These are phyloP conservation scores for Geotrichum macrosporum DNA, from an alignment of 1,139 yeast species.

Conservation along the genomic window DNA sequence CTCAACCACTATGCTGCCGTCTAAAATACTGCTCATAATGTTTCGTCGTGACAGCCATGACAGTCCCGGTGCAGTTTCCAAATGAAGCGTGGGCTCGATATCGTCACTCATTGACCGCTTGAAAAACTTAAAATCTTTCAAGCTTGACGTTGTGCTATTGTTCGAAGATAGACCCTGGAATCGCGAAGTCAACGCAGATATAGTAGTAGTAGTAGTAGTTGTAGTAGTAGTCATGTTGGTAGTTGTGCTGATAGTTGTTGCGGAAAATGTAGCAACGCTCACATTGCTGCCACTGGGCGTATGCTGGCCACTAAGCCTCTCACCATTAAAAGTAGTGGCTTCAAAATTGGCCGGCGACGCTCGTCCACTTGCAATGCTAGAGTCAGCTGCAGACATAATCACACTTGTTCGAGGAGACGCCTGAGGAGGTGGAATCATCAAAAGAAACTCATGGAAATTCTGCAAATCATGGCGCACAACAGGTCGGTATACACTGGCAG, in stretches of 20 bases:
- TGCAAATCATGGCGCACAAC: constrained; percentile 26
- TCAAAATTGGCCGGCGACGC: constrained; percentile 27
- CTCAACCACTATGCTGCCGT: constrained; percentile 77
- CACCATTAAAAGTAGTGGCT: constrained; percentile 21
- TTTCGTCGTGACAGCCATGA: constrained; percentile 57
- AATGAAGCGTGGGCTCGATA: constrained; percentile 62
- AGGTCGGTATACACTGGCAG: constrained; percentile 23
- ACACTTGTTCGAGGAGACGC: constrained; percentile 5
- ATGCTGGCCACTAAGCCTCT: not conserved
- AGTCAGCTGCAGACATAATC: constrained; percentile 3
- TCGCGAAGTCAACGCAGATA: constrained; percentile 18
- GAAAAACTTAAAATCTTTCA: constrained; percentile 58
- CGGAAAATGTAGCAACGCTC: not conserved
- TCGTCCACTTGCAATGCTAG: constrained; percentile 23
- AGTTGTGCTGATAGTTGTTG: no score
- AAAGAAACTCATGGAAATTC: constrained; percentile 21
- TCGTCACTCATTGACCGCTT: constrained; percentile 69
- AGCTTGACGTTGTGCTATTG: constrained; percentile 21
- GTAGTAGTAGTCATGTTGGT: constrained; percentile 2
- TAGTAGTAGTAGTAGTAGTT: constrained; percentile 5
- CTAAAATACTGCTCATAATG: constrained; percentile 63
- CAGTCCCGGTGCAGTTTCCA: constrained; percentile 59
- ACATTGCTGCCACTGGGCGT: constrained; percentile 7
- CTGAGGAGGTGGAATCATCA: constrained; percentile 15
- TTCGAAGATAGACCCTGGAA: constrained; percentile 13